Percentiles rank a stretch among this genome's conserved stretches.
Conservation (phyloP, 306 rosid species). For the Dryas octopetala region DNA sequence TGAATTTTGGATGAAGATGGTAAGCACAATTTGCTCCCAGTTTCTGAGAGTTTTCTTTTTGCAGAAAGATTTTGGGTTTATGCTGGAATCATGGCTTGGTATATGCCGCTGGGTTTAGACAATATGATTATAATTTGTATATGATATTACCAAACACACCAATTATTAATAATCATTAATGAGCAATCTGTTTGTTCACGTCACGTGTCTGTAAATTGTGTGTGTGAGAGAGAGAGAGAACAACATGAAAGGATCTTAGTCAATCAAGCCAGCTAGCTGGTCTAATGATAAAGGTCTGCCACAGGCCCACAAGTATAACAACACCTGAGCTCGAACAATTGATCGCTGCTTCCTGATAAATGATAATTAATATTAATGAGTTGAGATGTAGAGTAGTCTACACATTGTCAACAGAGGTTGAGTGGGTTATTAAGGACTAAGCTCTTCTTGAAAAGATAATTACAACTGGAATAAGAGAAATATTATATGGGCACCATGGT, state of each 20-base stretch:
- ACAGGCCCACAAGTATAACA: too few relatives aligned
- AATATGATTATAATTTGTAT: background rate
- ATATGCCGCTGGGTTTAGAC: background rate
- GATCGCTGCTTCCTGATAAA: too few relatives aligned
- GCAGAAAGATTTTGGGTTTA: background rate
- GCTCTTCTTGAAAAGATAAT: too few relatives aligned
- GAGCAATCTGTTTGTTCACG: background rate
- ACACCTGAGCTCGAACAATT: too few relatives aligned
- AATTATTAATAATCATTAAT: background rate
- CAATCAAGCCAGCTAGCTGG: background rate
- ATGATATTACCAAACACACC: background rate
- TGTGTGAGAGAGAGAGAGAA: background rate
- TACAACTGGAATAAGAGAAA: too few relatives aligned
- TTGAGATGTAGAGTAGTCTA: too few relatives aligned
- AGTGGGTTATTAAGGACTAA: too few relatives aligned
- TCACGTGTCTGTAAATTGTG: background rate
- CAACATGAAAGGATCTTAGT: background rate
- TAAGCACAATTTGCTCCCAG: background rate
- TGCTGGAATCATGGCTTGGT: background rate
- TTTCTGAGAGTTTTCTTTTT: background rate
- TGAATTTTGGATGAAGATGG: background rate
- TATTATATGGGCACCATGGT: too few relatives aligned
- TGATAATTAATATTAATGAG: too few relatives aligned
- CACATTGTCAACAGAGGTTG: too few relatives aligned
- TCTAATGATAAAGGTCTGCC: background rate